Evolutionary conservation across 495 filamentous ascomycete species (phyloP).

Genomic region (Penicillium soppii): DNA sequence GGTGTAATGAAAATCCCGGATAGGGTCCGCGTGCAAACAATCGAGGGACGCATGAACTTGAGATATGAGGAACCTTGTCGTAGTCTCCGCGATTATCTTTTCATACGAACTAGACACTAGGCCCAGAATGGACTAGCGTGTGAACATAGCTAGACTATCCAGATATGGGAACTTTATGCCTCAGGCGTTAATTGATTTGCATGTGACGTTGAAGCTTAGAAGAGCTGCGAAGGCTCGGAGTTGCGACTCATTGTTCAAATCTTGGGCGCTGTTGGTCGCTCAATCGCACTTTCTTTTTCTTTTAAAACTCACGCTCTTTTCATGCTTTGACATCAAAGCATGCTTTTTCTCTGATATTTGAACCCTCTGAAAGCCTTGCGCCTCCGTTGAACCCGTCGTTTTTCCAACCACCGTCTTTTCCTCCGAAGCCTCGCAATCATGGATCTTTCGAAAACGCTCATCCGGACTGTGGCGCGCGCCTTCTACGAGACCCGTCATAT

Average conservation of each 20-base stretch:
- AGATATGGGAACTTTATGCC: neutral
- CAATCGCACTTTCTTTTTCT: neutral
- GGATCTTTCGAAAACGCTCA: constrained; percentile 84
- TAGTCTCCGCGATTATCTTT: constrained; percentile 6
- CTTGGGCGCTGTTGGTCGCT: constrained; percentile 6
- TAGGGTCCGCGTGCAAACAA: constrained; percentile 13
- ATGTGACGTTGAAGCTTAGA: constrained; percentile 15
- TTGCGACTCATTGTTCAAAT: neutral
- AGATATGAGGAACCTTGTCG: neutral
- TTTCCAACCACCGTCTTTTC: neutral
- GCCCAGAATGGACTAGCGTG: neutral
- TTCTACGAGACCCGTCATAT: constrained; percentile 92
- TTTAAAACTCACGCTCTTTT: neutral
- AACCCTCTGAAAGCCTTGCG: constrained; percentile 17
- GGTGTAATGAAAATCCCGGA: constrained; percentile 3
- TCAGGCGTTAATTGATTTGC: constrained; percentile 12
- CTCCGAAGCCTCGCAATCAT: constrained; percentile 40
- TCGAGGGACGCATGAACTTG: constrained; percentile 26
- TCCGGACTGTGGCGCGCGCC: constrained; percentile 83
- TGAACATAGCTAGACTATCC: neutral
- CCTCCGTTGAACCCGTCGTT: neutral
- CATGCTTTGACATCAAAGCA: constrained; percentile 2
- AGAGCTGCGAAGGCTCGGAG: constrained; percentile 6
- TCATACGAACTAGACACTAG: constrained; percentile 4
- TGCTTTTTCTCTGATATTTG: constrained; percentile 8